Conservation (phyloP, 1,284 basidiomycete genomes). For the Pterula multifida region DNA sequence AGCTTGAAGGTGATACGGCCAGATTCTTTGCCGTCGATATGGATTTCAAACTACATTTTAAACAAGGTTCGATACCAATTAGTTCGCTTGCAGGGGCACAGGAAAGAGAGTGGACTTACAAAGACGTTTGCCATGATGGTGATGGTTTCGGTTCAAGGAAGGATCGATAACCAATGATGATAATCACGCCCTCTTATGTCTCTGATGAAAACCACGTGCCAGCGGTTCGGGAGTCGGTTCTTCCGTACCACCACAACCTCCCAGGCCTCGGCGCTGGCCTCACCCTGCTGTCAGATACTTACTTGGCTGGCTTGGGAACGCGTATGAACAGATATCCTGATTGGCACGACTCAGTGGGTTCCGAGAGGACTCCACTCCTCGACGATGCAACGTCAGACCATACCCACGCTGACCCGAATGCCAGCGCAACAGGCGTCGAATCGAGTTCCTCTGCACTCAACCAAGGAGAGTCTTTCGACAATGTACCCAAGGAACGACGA, state of each 20-base stretch:
- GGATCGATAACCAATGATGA: not conserved
- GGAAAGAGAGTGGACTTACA: not conserved
- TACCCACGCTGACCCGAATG: not conserved
- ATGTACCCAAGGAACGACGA: slow-evolving; percentile 29
- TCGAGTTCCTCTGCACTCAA: not conserved
- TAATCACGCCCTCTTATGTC: not conserved
- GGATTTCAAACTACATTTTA: slow-evolving; percentile 60
- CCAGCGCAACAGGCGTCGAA: not conserved
- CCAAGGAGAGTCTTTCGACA: slow-evolving; percentile 26
- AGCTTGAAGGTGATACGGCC: slow-evolving; percentile 71
- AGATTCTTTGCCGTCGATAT: slow-evolving; percentile 53
- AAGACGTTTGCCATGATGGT: not conserved
- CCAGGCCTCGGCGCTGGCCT: not conserved
- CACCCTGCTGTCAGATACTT: not conserved
- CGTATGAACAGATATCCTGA: not conserved
- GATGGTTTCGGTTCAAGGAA: not conserved
- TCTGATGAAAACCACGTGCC: not conserved
- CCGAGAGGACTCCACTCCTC: not conserved
- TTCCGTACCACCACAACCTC: not conserved
- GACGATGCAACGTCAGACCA: not conserved
- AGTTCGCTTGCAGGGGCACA: too few relatives aligned
- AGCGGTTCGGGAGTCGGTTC: not conserved
- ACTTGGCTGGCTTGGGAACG: not conserved
- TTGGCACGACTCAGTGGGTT: not conserved
- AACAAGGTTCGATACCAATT: too few relatives aligned